Conservation (phyloP, 2,329 filamentous ascomycete species). For the Zalaria sp. region DNA sequence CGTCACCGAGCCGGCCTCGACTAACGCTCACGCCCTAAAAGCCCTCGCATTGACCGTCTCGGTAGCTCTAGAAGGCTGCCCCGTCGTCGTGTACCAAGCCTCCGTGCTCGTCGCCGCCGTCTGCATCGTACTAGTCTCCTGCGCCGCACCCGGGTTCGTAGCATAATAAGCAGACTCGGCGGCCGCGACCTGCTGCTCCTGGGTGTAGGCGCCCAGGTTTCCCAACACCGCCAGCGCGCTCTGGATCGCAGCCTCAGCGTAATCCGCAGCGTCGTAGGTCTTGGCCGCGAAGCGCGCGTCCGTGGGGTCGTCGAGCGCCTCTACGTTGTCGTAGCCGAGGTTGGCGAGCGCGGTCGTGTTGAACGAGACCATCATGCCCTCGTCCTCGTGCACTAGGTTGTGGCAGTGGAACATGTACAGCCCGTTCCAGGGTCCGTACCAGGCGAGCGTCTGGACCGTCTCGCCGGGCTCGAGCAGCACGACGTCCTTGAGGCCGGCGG, state of each 20-base stretch:
- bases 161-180: conserved; percentile 2
- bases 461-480: conserved; percentile 42
- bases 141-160: background rate
- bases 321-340: conserved; percentile 18
- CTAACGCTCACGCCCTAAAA: no score
- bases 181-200: background rate
- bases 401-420: conserved; percentile 25
- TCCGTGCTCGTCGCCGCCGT: no score
- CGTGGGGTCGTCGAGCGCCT: conserved; percentile 10
- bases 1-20: no score
- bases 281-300: conserved; percentile 10
- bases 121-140: background rate
- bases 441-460: conserved; percentile 35
- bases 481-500: conserved; percentile 42
- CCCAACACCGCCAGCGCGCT: conserved; percentile 3
- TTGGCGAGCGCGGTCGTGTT: conserved; percentile 24
- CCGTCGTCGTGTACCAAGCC: no score
- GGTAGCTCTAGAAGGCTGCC: no score
- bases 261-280: conserved; percentile 4
- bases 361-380: conserved; percentile 30
- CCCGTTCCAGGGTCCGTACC: conserved; percentile 40
- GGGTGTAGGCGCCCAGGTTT: conserved; percentile 4
- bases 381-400: conserved; percentile 13
- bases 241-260: background rate
- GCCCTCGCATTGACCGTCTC: no score